phyloP scores from a whole-genome alignment of 2,329 filamentous ascomycete genomes.

The Fusarium subglutinans region DNA sequence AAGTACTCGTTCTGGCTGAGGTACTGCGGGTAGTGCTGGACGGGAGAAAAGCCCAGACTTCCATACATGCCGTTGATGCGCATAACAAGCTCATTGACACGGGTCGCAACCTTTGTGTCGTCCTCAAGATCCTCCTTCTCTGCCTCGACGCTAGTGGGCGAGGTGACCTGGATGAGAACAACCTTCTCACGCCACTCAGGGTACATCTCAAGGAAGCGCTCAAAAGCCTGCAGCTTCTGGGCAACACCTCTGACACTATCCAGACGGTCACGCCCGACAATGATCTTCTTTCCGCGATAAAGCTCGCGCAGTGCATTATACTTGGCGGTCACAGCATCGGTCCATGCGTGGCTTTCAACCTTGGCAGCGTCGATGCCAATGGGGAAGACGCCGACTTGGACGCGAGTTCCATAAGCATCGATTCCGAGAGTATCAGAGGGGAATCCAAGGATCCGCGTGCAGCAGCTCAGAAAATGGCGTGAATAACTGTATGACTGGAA shows the following conservation, averaged over 20 bases:
- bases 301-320: slow-evolving; percentile 77
- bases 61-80: slow-evolving; percentile 93
- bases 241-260: slow-evolving; percentile 92
- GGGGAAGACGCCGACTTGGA: slow-evolving; percentile 91
- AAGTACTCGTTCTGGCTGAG: slow-evolving; percentile 92
- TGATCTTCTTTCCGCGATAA: slow-evolving; percentile 92
- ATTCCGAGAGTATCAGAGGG: slow-evolving; percentile 86
- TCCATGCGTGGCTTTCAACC: slow-evolving; percentile 79
- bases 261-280: slow-evolving; percentile 92
- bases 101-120: slow-evolving; percentile 83
- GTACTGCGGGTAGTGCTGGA: slow-evolving; percentile 95
- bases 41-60: slow-evolving; percentile 86
- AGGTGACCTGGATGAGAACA: slow-evolving; percentile 94
- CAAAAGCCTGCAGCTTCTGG: slow-evolving; percentile 96
- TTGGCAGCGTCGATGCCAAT: slow-evolving; percentile 92
- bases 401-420: slow-evolving; percentile 87
- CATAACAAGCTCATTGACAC: slow-evolving; percentile 89
- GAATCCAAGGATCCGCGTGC: slow-evolving; percentile 89
- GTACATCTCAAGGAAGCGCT: slow-evolving; percentile 88
- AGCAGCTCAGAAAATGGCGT: slow-evolving; percentile 93
- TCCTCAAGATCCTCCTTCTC: slow-evolving; percentile 72
- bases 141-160: slow-evolving; percentile 81
- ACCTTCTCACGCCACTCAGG: slow-evolving; percentile 93
- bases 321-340: slow-evolving; percentile 73
- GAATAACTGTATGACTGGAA: slow-evolving; percentile 98